Percentiles rank a stretch among this genome's conserved stretches.
Evolutionary conservation across 495 filamentous ascomycete species (phyloP).

Genomic region (Neurospora sp.): DNA sequence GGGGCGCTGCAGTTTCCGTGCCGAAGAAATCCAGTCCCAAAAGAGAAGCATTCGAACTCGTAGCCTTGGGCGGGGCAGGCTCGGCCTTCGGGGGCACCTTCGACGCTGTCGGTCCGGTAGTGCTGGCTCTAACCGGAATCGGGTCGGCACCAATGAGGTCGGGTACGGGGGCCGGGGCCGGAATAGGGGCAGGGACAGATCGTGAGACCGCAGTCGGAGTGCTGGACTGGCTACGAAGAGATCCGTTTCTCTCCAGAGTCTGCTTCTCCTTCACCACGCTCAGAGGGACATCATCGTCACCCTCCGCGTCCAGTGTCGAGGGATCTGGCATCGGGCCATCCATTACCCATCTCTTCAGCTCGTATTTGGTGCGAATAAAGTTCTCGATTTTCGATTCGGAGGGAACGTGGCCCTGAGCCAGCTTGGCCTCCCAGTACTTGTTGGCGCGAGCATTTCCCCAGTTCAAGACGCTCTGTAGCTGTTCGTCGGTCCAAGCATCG

Average conservation of each 20-base stretch:
- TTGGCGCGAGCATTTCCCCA: conserved; percentile 96
- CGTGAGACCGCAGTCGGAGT: conserved; percentile 23
- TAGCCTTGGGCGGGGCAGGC: conserved; percentile 46
- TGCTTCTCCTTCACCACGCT: conserved; percentile 51
- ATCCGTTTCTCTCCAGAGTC: conserved; percentile 38
- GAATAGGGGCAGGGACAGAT: conserved; percentile 11
- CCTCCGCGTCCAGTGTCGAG: conserved; percentile 67
- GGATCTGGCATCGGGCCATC: conserved; percentile 91
- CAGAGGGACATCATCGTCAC: conserved; percentile 69
- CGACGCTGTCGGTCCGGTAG: conserved; percentile 55
- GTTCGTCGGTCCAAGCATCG: conserved; percentile 97
- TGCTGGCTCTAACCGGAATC: conserved; percentile 39
- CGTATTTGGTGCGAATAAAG: conserved; percentile 97
- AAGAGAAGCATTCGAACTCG: conserved; percentile 69
- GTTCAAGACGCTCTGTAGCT: conserved; percentile 77
- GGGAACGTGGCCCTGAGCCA: conserved; percentile 84
- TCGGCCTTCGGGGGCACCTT: conserved; percentile 56
- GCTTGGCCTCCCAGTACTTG: conserved; percentile 97
- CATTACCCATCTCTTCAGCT: conserved; percentile 97
- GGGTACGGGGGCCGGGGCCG: conserved; percentile 18
- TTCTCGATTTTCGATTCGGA: conserved; percentile 99
- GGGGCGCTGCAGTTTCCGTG: conserved; percentile 50
- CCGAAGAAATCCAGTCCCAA: conserved; percentile 92
- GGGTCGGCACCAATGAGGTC: conserved; percentile 43
- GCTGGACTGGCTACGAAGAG: conserved; percentile 31